phyloP scores from a whole-genome alignment of 345 rosid genomes.

The Populus davidiana region DNA sequence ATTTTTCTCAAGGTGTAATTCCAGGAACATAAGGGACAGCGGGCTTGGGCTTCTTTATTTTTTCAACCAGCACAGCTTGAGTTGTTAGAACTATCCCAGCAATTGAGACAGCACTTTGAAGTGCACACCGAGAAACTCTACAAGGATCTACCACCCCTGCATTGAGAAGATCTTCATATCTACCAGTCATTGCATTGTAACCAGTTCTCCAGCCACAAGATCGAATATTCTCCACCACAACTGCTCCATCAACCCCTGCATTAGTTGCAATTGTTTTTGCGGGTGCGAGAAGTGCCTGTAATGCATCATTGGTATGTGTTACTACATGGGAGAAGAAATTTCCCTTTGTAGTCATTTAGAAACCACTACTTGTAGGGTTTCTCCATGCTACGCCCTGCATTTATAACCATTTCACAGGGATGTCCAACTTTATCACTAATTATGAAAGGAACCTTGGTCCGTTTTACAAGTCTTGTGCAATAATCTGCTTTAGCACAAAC shows the following conservation, averaged over 20 bases:
- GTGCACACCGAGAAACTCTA: conserved; percentile 71
- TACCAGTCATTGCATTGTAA: conserved; percentile 53
- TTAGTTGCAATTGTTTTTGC: too few relatives aligned
- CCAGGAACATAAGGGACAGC: conserved; percentile 67
- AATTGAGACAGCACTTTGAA: conserved; percentile 77
- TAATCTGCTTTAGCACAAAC: too few relatives aligned
- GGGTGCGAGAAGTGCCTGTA: too few relatives aligned
- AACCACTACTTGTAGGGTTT: neutral
- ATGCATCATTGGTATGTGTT: too few relatives aligned
- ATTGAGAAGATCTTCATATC: conserved; percentile 65
- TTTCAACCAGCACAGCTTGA: conserved; percentile 55
- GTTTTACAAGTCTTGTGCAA: too few relatives aligned
- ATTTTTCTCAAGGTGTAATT: conserved; percentile 41
- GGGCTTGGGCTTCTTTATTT: conserved; percentile 57
- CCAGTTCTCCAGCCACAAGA: too few relatives aligned
- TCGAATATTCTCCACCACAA: too few relatives aligned
- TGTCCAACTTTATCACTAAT: neutral
- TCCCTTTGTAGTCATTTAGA: neutral
- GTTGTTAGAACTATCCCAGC: conserved; percentile 34
- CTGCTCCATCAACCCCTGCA: too few relatives aligned
- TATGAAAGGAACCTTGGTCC: neutral
- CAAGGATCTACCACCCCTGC: conserved; percentile 77
- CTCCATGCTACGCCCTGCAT: neutral
- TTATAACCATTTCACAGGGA: neutral
- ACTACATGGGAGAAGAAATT: conserved; percentile 40